phyloP scores from a whole-genome alignment of 345 rosid species.

The Balakata baccata region DNA sequence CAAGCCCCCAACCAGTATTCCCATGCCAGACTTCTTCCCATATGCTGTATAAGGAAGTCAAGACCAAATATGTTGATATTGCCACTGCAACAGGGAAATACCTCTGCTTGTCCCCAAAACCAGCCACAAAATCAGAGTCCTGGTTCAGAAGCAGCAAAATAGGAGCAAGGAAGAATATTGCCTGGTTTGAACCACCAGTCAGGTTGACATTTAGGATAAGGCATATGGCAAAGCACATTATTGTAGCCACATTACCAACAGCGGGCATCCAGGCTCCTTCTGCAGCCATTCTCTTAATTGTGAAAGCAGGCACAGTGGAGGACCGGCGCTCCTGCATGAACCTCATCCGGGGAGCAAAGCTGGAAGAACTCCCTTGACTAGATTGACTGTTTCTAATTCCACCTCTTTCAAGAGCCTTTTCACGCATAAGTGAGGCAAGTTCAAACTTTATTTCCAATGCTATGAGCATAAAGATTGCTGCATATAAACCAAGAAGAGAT shows the following conservation, averaged over 20 bases:
- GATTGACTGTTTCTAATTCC: conserved; percentile 59
- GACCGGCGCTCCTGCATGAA: conserved; percentile 92
- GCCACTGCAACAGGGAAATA: conserved; percentile 84
- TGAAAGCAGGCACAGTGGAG: conserved; percentile 61
- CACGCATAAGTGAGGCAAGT: conserved; percentile 87
- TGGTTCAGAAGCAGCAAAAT: conserved; percentile 93
- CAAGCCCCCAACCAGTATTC: conserved; percentile 79
- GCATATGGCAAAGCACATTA: conserved; percentile 96
- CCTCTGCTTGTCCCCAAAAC: conserved; percentile 97
- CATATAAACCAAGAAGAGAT: conserved; percentile 94
- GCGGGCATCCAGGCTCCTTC: conserved; percentile 99
- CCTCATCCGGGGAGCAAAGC: conserved; percentile 73
- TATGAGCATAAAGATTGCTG: conserved; percentile 94
- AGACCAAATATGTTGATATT: conserved; percentile 70
- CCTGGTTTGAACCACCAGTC: conserved; percentile 89
- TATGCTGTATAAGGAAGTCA: conserved; percentile 61
- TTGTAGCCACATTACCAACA: conserved; percentile 87
- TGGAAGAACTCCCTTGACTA: conserved; percentile 47
- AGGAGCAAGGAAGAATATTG: conserved; percentile 95
- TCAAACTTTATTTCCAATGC: conserved; percentile 92
- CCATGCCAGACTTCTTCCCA: conserved; percentile 96
- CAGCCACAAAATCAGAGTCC: conserved; percentile 93
- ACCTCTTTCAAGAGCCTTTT: conserved; percentile 71
- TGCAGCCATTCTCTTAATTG: conserved; percentile 87
- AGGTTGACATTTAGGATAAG: conserved; percentile 74